Evolutionary conservation across 2,329 filamentous ascomycete species (phyloP).

Genomic region (Escovopsis sp.): DNA sequence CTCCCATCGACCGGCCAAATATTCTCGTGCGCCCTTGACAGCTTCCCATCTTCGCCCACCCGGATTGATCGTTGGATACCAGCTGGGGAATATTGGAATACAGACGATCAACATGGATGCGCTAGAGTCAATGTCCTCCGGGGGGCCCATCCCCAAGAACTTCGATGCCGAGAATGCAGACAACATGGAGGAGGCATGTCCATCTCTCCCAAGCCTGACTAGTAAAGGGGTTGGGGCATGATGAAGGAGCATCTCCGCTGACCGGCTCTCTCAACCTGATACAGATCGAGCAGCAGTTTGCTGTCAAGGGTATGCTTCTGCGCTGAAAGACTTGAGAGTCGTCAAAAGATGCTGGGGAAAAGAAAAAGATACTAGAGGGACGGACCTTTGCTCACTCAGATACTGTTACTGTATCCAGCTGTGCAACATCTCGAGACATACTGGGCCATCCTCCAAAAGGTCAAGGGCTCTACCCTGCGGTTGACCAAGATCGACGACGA

Average conservation of each 20-base stretch:
- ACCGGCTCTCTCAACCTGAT: neutral
- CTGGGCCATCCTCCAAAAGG: slow-evolving; percentile 86
- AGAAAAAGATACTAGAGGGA: too few relatives aligned
- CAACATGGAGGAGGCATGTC: slow-evolving; percentile 42
- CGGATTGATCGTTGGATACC: neutral
- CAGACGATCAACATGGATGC: slow-evolving; percentile 20
- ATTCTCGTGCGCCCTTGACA: too few relatives aligned
- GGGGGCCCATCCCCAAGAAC: slow-evolving; percentile 31
- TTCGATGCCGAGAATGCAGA: slow-evolving; percentile 43
- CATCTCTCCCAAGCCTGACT: neutral
- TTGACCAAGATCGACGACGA: slow-evolving; percentile 93
- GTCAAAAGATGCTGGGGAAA: neutral
- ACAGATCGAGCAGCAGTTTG: slow-evolving; percentile 98
- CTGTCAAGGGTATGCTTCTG: slow-evolving; percentile 63
- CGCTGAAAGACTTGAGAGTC: neutral
- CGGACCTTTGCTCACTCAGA: too few relatives aligned
- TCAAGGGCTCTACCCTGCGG: slow-evolving; percentile 75
- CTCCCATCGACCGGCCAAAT: too few relatives aligned
- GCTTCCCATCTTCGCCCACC: neutral
- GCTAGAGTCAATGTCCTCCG: slow-evolving; percentile 21
- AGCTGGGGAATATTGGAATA: too few relatives aligned
- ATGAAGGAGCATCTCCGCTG: neutral
- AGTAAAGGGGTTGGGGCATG: too few relatives aligned
- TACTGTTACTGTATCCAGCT: slow-evolving; percentile 25
- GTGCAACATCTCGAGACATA: slow-evolving; percentile 96